Evolutionary conservation across 2,329 filamentous ascomycete genomes (phyloP), one percentile per base, ranked within the genome.

Genomic region (Beauveria sp.): DNA sequence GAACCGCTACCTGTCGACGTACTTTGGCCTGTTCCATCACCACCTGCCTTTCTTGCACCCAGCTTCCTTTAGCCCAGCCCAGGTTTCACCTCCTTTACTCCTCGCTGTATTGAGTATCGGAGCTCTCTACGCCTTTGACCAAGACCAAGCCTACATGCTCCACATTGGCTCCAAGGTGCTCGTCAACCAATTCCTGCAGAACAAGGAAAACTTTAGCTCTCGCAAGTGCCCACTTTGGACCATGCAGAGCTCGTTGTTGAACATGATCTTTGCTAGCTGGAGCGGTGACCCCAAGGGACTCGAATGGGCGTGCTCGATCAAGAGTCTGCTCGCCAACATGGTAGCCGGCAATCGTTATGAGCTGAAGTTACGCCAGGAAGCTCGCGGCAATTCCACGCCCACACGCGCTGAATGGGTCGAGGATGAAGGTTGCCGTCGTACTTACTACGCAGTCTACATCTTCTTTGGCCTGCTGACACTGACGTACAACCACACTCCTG

Each of bases 231-330:
- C 95, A 4, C 77, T 99, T 16, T 98, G 95, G 93, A 95, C 93
- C 53, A 98, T 98, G 91, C 95, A 99, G 74, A 91, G 91, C 73
- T 96, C 93, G 3, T 79, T 99, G 59, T 81, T 99, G 62, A 99
- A 99, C 80, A 98, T 98, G 95, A 88, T 97, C 66, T 98, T 99
- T 73, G 92, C 95, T 60, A 98, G 93, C 80, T 99, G 95, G 95
- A 98, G 95, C 73, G 95, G 95, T 69, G 95, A 98, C 71, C 89
- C 95, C 42, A 98, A 97, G 76, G 95, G 95, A 43, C 82, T 99
- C 3, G 95, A 99, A 75, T 99, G 95, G 95, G 93, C 95, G 42
- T 98, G 93, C 75, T 98, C 95, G 2, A 98, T 99, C 77, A 98
- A 98, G 84, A 96, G 92, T 79, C 82, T 98, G 45, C 85, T 99